phyloP scores from a whole-genome alignment of 768 basidiomycete genomes.

The Pilatotrama ljubarskyi region DNA sequence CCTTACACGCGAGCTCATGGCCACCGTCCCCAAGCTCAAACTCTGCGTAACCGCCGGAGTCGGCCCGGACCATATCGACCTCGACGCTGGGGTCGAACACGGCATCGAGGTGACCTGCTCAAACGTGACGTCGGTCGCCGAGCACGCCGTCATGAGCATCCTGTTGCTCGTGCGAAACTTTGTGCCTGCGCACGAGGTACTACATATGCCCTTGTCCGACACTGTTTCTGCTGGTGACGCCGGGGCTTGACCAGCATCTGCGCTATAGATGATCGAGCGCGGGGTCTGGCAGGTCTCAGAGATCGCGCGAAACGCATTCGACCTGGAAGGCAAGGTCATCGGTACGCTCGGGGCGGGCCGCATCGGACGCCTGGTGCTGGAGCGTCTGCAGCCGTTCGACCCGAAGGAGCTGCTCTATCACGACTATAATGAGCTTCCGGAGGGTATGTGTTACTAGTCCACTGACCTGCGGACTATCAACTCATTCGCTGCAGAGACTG shows the following conservation, averaged over 20 bases:
- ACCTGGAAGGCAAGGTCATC: slow-evolving; percentile 88
- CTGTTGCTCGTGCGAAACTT: slow-evolving; percentile 90
- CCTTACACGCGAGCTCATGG: slow-evolving; percentile 69
- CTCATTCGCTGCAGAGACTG: slow-evolving; percentile 47
- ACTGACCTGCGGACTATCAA: too few relatives aligned
- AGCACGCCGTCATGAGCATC: slow-evolving; percentile 90
- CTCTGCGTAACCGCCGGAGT: slow-evolving; percentile 90
- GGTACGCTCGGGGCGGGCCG: slow-evolving; percentile 85
- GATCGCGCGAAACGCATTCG: slow-evolving; percentile 80
- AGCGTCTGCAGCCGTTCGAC: slow-evolving; percentile 79
- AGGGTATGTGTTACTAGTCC: too few relatives aligned
- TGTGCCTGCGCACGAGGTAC: slow-evolving; percentile 79
- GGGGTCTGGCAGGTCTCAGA: slow-evolving; percentile 89
- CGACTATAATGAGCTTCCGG: slow-evolving; percentile 74
- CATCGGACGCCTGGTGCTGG: slow-evolving; percentile 85
- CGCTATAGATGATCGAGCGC: slow-evolving; percentile 68
- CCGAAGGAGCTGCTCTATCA: slow-evolving; percentile 90
- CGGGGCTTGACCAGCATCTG: background rate
- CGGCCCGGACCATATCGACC: slow-evolving; percentile 87
- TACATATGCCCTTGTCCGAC: background rate
- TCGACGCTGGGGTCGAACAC: slow-evolving; percentile 82
- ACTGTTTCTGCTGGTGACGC: too few relatives aligned
- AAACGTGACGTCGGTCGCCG: slow-evolving; percentile 88
- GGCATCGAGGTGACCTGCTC: slow-evolving; percentile 81
- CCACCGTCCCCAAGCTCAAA: slow-evolving; percentile 87